These are phyloP conservation scores for Trebouxia sp. DNA, from an alignment of 139 green algal genomes.

Conservation along the genomic window DNA sequence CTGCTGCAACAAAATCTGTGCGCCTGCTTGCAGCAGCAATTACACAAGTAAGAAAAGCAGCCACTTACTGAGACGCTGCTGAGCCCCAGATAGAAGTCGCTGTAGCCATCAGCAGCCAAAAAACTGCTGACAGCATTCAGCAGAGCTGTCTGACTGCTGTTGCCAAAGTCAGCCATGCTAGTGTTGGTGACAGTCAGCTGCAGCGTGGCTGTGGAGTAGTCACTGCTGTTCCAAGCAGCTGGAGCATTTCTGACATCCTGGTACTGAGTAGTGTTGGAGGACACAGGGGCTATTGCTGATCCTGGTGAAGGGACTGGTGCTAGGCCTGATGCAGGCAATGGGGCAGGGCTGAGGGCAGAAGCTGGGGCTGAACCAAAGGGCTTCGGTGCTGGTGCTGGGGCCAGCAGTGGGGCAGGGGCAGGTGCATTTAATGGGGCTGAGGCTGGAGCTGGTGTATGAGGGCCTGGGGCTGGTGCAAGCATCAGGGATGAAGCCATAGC, in stretches of 20 bases:
- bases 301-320: neutral
- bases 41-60: neutral
- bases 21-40: no score
- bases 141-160: neutral
- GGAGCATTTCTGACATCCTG: neutral
- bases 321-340: neutral
- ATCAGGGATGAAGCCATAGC: no score
- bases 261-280: neutral
- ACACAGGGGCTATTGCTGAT: neutral
- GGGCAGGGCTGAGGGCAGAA: neutral
- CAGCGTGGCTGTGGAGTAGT: neutral
- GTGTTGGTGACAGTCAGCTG: neutral
- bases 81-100: neutral
- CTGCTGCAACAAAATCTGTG: no score
- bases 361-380: neutral
- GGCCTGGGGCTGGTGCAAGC: no score
- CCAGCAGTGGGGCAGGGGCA: neutral
- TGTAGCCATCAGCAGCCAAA: neutral
- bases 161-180: neutral
- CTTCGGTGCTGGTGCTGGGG: neutral
- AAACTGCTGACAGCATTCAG: neutral
- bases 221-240: neutral
- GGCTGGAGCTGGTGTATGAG: neutral
- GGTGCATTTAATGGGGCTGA: neutral
- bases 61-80: neutral